Base-by-base conservation (phyloP, 495 filamentous ascomycete species). In the Thozetella sp. region DNA sequence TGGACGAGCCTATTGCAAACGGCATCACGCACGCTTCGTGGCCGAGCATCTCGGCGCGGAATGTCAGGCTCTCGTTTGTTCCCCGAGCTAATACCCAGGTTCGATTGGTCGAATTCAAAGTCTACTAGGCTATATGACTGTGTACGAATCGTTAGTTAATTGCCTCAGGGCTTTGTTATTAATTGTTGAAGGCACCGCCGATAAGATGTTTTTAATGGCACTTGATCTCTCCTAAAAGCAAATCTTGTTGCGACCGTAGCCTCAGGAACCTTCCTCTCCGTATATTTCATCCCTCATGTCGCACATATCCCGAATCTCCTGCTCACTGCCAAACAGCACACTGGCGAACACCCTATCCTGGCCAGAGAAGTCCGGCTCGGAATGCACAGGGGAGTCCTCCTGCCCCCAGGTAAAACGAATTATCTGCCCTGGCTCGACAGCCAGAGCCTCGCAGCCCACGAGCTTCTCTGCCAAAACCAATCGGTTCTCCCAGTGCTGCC, bases 21-120 rank as follows among this genome's bases (percentile, higher is more conserved):
- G 57, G 57, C n/a, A 43, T 59, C 25, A 46, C 57, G 22, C 46
- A 43, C 15, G 57, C 51, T 17, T 19, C 57, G 1, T 59, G 57
- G 57, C 15, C 50, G 15, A 24, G 50, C 2, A 51, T 59, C n/a
- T 37, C 22, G 0, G 46, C 57, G 30, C 25, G 19, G 27, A 25
- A 43, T 27, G 23, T 59, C 15, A 24, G 57, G 23, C 48, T 59
- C 17, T 25, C 54, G 9, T 59, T 59, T 19, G 43, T 48, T 19
- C 43, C 43, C 20, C 10, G 3, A 13, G 43, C 43, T 13, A n/a
- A n/a, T 10, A 48, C 43, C n/a, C 6, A 48, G 20, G 43, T 48
- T 20, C 43, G 43, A 15, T 20, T 48, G 3, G 43, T 48, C 9
- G 43, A 48, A n/a, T 48, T 48, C 43, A 48, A 48, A 48, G 43